Evolutionary conservation across 2,329 filamentous ascomycete species (phyloP).

Genomic region (Chaetomium sp.): DNA sequence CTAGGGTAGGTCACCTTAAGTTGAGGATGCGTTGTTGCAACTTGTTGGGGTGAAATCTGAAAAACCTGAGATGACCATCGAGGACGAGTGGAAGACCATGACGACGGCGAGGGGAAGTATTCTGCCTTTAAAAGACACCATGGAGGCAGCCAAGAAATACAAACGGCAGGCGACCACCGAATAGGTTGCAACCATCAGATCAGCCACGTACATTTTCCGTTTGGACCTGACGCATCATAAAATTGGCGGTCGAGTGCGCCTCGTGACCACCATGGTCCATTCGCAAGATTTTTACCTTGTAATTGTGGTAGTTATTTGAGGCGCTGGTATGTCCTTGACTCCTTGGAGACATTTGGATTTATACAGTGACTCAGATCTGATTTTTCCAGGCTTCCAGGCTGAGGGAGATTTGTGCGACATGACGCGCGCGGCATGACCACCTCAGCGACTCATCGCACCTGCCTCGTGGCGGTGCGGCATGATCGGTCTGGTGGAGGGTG

Average conservation of each 20-base stretch:
- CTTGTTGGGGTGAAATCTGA: neutral
- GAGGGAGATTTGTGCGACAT: neutral
- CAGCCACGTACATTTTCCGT: no score
- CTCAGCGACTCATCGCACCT: neutral
- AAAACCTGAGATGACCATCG: no score
- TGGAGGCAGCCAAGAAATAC: neutral
- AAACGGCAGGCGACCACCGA: neutral
- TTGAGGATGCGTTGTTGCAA: neutral
- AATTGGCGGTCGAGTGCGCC: neutral
- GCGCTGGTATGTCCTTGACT: no score
- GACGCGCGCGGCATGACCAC: conserved; percentile 6
- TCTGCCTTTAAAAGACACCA: neutral
- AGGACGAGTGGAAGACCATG: neutral
- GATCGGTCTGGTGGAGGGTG: conserved; percentile 12
- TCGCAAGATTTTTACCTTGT: neutral
- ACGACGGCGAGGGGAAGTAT: neutral
- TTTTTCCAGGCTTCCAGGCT: neutral
- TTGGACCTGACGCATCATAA: neutral
- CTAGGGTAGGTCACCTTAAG: no score
- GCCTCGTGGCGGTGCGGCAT: conserved; percentile 9
- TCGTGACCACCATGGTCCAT: neutral
- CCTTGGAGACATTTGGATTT: no score
- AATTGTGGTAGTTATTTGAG: neutral
- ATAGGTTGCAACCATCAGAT: neutral
- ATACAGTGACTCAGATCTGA: neutral